Conservation (phyloP, 2,329 filamentous ascomycete species). For the Metarhizium rileyi region DNA sequence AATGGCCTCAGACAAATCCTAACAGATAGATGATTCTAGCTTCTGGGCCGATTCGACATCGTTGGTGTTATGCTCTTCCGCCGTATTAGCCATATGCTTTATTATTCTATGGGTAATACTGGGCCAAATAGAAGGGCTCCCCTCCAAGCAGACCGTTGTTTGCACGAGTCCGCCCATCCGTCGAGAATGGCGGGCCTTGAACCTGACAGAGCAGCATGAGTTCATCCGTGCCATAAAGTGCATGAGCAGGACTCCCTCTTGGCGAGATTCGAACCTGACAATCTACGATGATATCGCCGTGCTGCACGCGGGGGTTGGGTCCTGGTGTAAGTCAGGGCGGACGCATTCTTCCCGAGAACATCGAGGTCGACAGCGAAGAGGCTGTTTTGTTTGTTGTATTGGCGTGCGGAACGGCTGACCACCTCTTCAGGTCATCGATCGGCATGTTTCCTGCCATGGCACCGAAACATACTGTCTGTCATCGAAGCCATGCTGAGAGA, state of each 20-base stretch:
- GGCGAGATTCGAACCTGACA: neutral
- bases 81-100: neutral
- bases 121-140: neutral
- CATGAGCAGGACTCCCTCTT: neutral
- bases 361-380: too few relatives aligned
- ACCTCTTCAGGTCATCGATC: constrained; percentile 3
- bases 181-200: constrained; percentile 5
- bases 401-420: neutral
- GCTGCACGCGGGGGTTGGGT: constrained; percentile 5
- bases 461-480: neutral
- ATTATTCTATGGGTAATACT: neutral
- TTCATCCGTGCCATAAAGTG: constrained; percentile 1
- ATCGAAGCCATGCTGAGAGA: neutral
- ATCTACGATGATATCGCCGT: constrained; percentile 5
- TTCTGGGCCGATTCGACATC: neutral
- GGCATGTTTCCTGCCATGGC: constrained; percentile 6
- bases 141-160: neutral
- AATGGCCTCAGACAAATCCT: neutral
- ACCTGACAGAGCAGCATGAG: neutral
- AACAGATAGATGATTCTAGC: neutral
- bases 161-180: neutral
- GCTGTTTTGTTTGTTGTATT: too few relatives aligned
- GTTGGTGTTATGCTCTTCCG: neutral
- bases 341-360: too few relatives aligned
- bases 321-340: constrained; percentile 2